A percentile compares a stretch with the other conserved stretches of the same genome.
Evolutionary conservation across 2,329 filamentous ascomycete genomes (phyloP).

Genomic region (Aspergillus candidus): DNA sequence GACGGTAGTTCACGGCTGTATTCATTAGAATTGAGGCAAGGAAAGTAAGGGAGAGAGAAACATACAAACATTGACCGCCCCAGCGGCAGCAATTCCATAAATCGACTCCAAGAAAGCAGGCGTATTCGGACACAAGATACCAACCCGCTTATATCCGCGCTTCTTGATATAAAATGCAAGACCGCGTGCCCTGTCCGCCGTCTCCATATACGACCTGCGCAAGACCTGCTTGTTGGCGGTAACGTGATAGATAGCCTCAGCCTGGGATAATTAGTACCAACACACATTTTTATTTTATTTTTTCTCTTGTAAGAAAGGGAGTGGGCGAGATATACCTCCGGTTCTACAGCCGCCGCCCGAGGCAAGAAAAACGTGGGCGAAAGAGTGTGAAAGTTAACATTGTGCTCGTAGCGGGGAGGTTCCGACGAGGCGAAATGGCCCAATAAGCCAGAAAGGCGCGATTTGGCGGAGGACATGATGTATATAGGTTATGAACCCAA

Average conservation of each 20-base stretch:
- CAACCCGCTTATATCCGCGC: slow-evolving; percentile 67
- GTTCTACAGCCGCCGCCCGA: slow-evolving; percentile 81
- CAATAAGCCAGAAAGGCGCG: slow-evolving; percentile 24
- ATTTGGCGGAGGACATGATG: slow-evolving; percentile 23
- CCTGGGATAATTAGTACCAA: slow-evolving; percentile 35
- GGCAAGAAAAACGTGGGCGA: slow-evolving; percentile 84
- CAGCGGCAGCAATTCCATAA: slow-evolving; percentile 78
- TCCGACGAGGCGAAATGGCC: slow-evolving; percentile 26
- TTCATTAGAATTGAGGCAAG: not conserved
- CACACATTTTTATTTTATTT: slow-evolving; percentile 63
- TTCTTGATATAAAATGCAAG: slow-evolving; percentile 81
- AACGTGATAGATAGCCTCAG: slow-evolving; percentile 76
- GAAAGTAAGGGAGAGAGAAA: not conserved
- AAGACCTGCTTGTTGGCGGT: slow-evolving; percentile 70
- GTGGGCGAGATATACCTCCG: slow-evolving; percentile 77
- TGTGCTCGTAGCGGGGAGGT: slow-evolving; percentile 21
- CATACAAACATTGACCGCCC: slow-evolving; percentile 65
- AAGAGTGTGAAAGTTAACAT: slow-evolving; percentile 52
- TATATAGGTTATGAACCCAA: not conserved
- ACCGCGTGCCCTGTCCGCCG: slow-evolving; percentile 79
- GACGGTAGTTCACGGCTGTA: slow-evolving; percentile 59
- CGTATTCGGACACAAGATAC: slow-evolving; percentile 85
- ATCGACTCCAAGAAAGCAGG: slow-evolving; percentile 89
- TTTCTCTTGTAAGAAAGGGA: slow-evolving; percentile 80
- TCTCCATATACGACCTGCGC: slow-evolving; percentile 70